Evolutionary conservation across 164 flowering plant genomes (phyloP).

Genomic region (Nymphaea thermarum): DNA sequence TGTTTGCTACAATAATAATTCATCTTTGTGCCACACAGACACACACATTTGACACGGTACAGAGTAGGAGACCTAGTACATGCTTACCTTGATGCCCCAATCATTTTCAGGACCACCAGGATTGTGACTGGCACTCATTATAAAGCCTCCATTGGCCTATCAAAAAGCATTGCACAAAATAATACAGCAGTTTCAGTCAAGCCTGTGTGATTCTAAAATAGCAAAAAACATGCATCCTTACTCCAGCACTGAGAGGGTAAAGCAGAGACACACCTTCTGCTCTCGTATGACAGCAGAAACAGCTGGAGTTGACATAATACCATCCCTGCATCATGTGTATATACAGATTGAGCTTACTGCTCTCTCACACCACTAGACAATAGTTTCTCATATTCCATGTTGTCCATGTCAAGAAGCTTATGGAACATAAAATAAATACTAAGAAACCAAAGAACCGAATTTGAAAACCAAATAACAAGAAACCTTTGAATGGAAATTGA

Average conservation of each 20-base stretch:
- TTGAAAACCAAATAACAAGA: neutral
- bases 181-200: neutral
- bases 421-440: no score
- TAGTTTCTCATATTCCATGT: no score
- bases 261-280: constrained; percentile 41
- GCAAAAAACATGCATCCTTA: neutral
- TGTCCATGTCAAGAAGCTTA: neutral
- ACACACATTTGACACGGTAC: no score
- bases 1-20: no score
- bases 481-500: neutral
- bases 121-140: constrained; percentile 99
- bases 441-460: neutral
- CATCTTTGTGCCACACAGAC: no score
- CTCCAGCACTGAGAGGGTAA: neutral
- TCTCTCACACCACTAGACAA: neutral
- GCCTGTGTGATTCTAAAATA: neutral
- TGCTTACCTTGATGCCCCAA: constrained; percentile 94
- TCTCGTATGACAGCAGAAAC: constrained; percentile 96
- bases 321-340: constrained; percentile 52
- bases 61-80: neutral
- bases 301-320: constrained; percentile 94
- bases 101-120: constrained; percentile 99
- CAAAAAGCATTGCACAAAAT: constrained; percentile 1
- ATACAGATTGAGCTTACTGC: neutral
- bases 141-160: constrained; percentile 99